These are phyloP conservation scores for Trichophyton simii DNA, from an alignment of 2,329 filamentous ascomycete species.

Conservation along the genomic window DNA sequence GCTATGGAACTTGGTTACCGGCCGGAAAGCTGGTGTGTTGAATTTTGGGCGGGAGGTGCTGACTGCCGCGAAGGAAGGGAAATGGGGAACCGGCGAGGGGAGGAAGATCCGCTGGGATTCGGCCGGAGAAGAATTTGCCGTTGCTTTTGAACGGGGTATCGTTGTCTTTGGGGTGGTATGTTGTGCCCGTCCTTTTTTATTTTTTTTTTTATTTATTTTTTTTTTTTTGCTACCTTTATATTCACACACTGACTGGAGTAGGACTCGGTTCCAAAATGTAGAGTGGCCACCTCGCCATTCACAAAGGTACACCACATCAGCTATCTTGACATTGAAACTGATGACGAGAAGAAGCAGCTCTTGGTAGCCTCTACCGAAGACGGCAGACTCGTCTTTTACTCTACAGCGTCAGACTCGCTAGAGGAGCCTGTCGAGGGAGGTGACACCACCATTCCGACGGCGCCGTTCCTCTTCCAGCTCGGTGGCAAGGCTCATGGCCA, in stretches of 20 bases:
- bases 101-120: slow-evolving; percentile 68
- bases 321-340: slow-evolving; percentile 45
- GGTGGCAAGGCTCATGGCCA: slow-evolving; percentile 61
- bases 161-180: slow-evolving; percentile 67
- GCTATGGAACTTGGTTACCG: slow-evolving; percentile 92
- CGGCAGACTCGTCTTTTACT: slow-evolving; percentile 69
- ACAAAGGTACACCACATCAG: slow-evolving; percentile 75
- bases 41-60: slow-evolving; percentile 68
- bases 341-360: slow-evolving; percentile 35
- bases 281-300: slow-evolving; percentile 51
- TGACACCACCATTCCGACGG: slow-evolving; percentile 47
- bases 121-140: slow-evolving; percentile 68
- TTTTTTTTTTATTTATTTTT: background rate
- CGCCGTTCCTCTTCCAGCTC: slow-evolving; percentile 54
- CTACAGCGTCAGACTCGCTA: slow-evolving; percentile 7
- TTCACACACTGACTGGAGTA: slow-evolving; percentile 12
- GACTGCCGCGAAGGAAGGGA: slow-evolving; percentile 61
- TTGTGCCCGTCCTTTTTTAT: slow-evolving; percentile 4
- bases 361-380: slow-evolving; percentile 81
- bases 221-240: background rate
- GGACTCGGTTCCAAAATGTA: slow-evolving; percentile 69
- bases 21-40: slow-evolving; percentile 85
- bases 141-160: slow-evolving; percentile 75
- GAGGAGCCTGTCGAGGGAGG: slow-evolving; percentile 29
- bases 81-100: slow-evolving; percentile 69